These are phyloP conservation scores for Gonium pectorale DNA, from an alignment of 139 green algal species.

Conservation along the genomic window DNA sequence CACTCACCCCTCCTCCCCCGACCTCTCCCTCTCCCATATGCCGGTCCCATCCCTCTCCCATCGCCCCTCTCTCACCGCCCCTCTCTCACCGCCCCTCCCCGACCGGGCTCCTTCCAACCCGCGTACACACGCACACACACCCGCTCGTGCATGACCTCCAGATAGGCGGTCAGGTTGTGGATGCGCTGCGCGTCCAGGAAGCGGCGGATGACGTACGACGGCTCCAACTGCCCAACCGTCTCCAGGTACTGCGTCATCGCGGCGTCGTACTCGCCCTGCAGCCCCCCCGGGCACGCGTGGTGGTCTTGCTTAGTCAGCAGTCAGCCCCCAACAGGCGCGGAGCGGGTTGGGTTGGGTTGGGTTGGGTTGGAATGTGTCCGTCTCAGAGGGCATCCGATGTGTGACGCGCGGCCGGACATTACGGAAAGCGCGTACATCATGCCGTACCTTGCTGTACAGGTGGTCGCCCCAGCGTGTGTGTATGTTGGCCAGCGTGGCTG, in stretches of 20 bases:
- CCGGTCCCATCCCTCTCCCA: too few species aligned
- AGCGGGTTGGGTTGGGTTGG: too few species aligned
- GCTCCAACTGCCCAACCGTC: slow-evolving; percentile 87
- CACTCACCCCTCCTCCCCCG: not conserved
- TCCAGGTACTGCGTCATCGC: slow-evolving; percentile 91
- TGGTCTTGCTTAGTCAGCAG: too few species aligned
- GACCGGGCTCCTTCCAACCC: not conserved
- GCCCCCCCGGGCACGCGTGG: too few species aligned
- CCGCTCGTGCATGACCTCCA: slow-evolving; percentile 89
- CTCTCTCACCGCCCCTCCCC: not conserved
- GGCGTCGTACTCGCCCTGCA: slow-evolving; percentile 87
- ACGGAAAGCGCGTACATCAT: too few species aligned
- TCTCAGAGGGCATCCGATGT: too few species aligned
- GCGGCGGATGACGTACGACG: slow-evolving; percentile 93
- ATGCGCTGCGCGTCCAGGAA: slow-evolving; percentile 95
- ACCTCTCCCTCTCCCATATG: not conserved
- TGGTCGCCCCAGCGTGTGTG: slow-evolving; percentile 77
- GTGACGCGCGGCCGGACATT: too few species aligned
- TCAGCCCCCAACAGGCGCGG: too few species aligned
- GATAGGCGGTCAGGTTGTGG: slow-evolving; percentile 88
- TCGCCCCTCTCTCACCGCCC: too few species aligned
- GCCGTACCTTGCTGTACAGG: slow-evolving; percentile 83
- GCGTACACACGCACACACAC: too few species aligned
- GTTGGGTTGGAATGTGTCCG: too few species aligned
- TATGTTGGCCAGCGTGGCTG: slow-evolving; percentile 67